Percentiles rank a stretch among this genome's conserved stretches.
These are phyloP conservation scores for Mortierella sp. DNA, from an alignment of 371 early-diverging fungal species.

Conservation along the genomic window DNA sequence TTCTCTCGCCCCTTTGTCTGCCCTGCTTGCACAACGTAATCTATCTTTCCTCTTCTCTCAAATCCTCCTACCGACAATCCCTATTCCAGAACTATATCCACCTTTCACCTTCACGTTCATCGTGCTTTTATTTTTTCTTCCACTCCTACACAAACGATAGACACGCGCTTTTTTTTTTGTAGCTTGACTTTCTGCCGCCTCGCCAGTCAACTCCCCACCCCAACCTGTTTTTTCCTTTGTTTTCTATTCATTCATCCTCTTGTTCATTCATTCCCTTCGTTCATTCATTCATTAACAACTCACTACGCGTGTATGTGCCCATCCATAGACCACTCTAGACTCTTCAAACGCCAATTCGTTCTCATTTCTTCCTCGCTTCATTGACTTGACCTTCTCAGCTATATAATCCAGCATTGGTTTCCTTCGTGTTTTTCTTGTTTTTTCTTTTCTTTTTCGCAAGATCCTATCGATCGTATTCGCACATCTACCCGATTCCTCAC, in stretches of 20 bases:
- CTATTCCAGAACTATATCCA: neutral
- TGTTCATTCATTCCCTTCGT: neutral
- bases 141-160: constrained; percentile 1
- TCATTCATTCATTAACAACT: neutral
- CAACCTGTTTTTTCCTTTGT: neutral
- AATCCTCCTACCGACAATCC: neutral
- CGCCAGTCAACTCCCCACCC: neutral
- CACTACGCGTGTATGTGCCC: neutral
- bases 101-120: neutral
- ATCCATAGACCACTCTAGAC: neutral
- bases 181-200: neutral
- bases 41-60: neutral
- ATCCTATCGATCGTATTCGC: neutral
- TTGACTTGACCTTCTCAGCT: neutral
- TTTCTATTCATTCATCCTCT: neutral
- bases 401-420: neutral
- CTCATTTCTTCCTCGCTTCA: neutral
- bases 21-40: neutral
- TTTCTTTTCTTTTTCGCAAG: neutral
- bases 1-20: neutral
- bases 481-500: neutral
- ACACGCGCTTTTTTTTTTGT: neutral
- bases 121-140: too few relatives aligned
- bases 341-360: neutral
- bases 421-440: neutral